These are phyloP conservation scores for Sonneratia caseolaris DNA, from an alignment of 345 rosid genomes.

Conservation along the genomic window DNA sequence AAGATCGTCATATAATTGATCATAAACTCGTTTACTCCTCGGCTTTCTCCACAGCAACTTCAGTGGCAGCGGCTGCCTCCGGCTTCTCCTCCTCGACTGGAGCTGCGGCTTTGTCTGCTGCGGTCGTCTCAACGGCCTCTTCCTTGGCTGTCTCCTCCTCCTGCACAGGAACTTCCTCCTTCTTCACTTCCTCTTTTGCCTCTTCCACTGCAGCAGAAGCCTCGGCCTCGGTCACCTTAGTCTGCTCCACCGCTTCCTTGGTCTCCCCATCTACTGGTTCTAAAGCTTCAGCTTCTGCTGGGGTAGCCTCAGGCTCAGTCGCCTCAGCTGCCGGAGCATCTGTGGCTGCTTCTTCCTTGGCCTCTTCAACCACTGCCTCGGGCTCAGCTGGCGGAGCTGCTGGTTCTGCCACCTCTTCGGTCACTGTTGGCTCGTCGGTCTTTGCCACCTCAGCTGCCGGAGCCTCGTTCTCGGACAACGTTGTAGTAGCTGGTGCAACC, in stretches of 20 bases:
- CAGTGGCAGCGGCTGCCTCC: not conserved
- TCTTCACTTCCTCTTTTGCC: slow-evolving; percentile 20
- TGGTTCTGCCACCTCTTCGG: slow-evolving; percentile 23
- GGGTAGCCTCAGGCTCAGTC: not conserved
- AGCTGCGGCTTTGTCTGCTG: slow-evolving; percentile 1
- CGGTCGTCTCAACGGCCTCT: not conserved
- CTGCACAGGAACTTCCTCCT: slow-evolving; percentile 1
- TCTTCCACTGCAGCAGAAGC: slow-evolving; percentile 14
- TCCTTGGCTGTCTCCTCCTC: slow-evolving; percentile 6
- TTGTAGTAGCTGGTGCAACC: slow-evolving; percentile 34
- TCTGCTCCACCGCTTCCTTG: slow-evolving; percentile 29
- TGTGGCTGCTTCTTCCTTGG: slow-evolving; percentile 13
- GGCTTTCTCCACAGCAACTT: slow-evolving; percentile 8
- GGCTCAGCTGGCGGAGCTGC: slow-evolving; percentile 17
- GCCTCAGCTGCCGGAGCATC: slow-evolving; percentile 9
- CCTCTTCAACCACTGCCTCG: slow-evolving; percentile 14
- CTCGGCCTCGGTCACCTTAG: slow-evolving; percentile 16
- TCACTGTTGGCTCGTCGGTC: slow-evolving; percentile 23
- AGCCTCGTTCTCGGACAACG: slow-evolving; percentile 32
- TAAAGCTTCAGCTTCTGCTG: slow-evolving; percentile 18
- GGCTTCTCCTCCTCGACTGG: slow-evolving; percentile 2
- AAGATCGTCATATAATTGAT: no score
- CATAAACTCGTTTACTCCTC: slow-evolving; percentile 4
- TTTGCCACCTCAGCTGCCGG: slow-evolving; percentile 24
- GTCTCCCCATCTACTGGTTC: slow-evolving; percentile 28